Evolutionary conservation across 2,329 filamentous ascomycete genomes (phyloP), one percentile per base, ranked within the genome.

Genomic region (Alternaria triticimaculans): DNA sequence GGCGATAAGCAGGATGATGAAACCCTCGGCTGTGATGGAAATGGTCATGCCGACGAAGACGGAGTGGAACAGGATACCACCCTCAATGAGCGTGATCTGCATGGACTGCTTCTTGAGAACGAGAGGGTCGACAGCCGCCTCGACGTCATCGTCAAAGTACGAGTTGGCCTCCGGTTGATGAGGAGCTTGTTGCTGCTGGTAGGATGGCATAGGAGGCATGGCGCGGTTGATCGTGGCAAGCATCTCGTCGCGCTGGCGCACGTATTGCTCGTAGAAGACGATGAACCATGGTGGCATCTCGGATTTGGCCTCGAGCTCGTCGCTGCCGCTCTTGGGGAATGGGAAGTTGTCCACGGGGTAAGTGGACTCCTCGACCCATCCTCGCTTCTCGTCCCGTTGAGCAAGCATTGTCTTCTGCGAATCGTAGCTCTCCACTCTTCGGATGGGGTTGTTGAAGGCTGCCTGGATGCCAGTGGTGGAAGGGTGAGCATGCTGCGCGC

Each of bases 11-110:
- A 89, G 81, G 0, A 86, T 85, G 30, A 80, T 76, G 77, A 89
- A 89, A 50, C 89, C 87, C 0, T 83, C 76, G 23, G 86, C 84
- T 0, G 85, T 83, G n/a, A 88, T 87, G 9, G 86, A 88, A 10
- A 90, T 80, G 57, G 87, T 89, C 57, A 90, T 82, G 2, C 88
- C 88, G 64, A 89, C 89, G 73, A 90, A 88, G 53, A 89, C 84
- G 4, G 85, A 87, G 79, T 90, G 88, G 79, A 90, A 89, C 58
- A 90, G 85, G 64, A 89, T 85, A 64, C 88, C 87, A 69, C 84
- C 89, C 74, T 89, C 88, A 23, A 87, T 83, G 45, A 83, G 77
- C 3, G 78, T 80, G 64, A 80, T 80, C 41, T 80, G 77, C 60
- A 80, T 63, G 14, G 77, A 80, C 66, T 77, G 75, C 70, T 80